phyloP scores from a whole-genome alignment of 2,329 filamentous ascomycete genomes.

The Endothia cerciana region DNA sequence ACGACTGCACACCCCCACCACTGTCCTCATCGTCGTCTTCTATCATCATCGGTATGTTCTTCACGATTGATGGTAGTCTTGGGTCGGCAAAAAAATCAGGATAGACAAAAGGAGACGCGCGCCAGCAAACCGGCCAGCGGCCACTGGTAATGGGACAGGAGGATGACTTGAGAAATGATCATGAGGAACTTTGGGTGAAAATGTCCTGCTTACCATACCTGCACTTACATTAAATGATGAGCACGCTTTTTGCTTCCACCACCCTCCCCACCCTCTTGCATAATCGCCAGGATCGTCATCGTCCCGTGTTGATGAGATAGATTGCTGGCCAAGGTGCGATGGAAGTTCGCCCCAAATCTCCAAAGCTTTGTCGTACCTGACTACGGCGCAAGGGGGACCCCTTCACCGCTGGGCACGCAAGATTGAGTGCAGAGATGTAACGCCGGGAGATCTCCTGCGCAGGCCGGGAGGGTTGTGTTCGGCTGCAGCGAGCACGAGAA shows the following conservation, averaged over 20 bases:
- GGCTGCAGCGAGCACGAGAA: conserved; percentile 6
- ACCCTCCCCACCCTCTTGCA: too few species aligned
- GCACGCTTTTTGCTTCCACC: background rate
- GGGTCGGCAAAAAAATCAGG: background rate
- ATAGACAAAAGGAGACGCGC: conserved; percentile 4
- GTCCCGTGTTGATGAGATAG: conserved; percentile 1
- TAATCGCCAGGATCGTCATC: background rate
- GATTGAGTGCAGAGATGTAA: background rate
- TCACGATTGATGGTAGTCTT: background rate
- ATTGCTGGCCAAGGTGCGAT: conserved; percentile 2
- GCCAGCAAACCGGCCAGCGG: background rate
- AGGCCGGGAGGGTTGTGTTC: conserved; percentile 3
- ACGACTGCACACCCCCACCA: background rate
- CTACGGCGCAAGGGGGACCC: background rate
- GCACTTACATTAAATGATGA: background rate
- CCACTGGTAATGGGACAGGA: background rate
- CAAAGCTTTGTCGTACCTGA: background rate
- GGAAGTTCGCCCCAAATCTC: conserved; percentile 4
- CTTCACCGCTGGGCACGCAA: background rate
- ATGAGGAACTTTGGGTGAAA: background rate
- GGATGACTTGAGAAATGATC: background rate
- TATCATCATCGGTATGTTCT: background rate
- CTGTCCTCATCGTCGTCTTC: background rate
- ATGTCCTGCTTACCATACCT: background rate
- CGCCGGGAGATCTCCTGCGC: background rate